Evolutionary conservation across 1,284 basidiomycete genomes (phyloP), one percentile per base, ranked within the genome.

Genomic region (Psilocybe mexicana): DNA sequence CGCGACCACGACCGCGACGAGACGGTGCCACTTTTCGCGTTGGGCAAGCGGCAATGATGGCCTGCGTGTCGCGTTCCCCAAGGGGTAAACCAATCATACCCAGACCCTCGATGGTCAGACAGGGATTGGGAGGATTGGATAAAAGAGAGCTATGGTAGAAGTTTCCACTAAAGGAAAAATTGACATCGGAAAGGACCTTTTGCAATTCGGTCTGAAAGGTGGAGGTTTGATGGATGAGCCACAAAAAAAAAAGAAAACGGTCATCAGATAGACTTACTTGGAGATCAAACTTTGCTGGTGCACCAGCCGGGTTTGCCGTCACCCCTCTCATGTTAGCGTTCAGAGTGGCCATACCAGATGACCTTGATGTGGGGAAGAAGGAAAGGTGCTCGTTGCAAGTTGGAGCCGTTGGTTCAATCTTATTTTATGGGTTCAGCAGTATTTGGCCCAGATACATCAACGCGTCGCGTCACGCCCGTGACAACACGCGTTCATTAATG

Each of bases 11-110:
- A 6, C 75, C 76, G 8, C 30, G 30, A 8, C 30, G 30, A 61
- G 72, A 78, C 2, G 78, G 76, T 3, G 78, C 74, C 53, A 73
- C 18, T 18, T 18, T 18, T 18, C 18, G 74, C 8, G 62, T 55
- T 1, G 73, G 63, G 12, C 58, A 46, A 8, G 30, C 8, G 2
- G 61, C 62, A 28, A 72, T 74, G 43, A 79, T 70, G 2, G 66
- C 57, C 23, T 69, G 65, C 0, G 76, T 77, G 47, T 78, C 77
- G 11, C 71, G 66, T 45, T 66, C 61, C 42, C 64, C 71, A 2
- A 80, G 67, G 6, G 79, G 77, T 7, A 79, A 68, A 0, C 76
- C 75, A 26, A 80, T 57, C 25, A 67, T 56, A 28, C 69, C 70
- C 50, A 73, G 51, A 35, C 67, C 62, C 11, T 67, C 63, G 46